Conservation (phyloP, 371 early-diverging fungal genomes). For the Synchytrium microbalum region DNA sequence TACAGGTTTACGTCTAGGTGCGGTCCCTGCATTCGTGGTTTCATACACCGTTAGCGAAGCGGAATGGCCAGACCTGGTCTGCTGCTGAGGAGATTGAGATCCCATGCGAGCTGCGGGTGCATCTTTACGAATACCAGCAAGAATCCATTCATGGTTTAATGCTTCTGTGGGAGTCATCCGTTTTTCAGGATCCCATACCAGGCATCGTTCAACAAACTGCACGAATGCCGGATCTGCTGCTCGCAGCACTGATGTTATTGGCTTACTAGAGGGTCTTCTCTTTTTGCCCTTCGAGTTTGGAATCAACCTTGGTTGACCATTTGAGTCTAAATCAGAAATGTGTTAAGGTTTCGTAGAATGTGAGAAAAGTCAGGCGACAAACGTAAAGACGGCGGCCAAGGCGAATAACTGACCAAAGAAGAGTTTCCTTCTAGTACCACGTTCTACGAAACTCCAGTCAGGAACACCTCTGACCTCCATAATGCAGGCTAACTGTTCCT, state of each 20-base stretch:
- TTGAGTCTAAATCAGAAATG: slow-evolving; percentile 44
- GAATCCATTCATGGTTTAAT: slow-evolving; percentile 32
- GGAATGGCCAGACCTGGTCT: too few relatives aligned
- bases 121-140: too few relatives aligned
- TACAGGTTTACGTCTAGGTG: neutral
- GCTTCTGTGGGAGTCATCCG: slow-evolving; percentile 86
- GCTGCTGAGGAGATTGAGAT: too few relatives aligned
- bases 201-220: slow-evolving; percentile 75
- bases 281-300: slow-evolving; percentile 84
- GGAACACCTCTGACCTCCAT: slow-evolving; percentile 89
- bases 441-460: slow-evolving; percentile 60
- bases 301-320: slow-evolving; percentile 59
- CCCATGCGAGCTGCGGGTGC: too few relatives aligned
- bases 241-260: slow-evolving; percentile 59
- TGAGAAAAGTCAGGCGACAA: neutral
- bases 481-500: slow-evolving; percentile 91
- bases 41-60: too few relatives aligned
- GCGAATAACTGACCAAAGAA: slow-evolving; percentile 70
- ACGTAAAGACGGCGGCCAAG: neutral
- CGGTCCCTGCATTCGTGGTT: too few relatives aligned
- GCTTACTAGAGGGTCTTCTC: slow-evolving; percentile 69
- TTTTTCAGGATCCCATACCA: slow-evolving; percentile 86
- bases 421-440: slow-evolving; percentile 66
- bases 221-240: slow-evolving; percentile 66
- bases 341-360: neutral